Conservation (phyloP, 768 basidiomycete species). For the Hygrocybe punicea region DNA sequence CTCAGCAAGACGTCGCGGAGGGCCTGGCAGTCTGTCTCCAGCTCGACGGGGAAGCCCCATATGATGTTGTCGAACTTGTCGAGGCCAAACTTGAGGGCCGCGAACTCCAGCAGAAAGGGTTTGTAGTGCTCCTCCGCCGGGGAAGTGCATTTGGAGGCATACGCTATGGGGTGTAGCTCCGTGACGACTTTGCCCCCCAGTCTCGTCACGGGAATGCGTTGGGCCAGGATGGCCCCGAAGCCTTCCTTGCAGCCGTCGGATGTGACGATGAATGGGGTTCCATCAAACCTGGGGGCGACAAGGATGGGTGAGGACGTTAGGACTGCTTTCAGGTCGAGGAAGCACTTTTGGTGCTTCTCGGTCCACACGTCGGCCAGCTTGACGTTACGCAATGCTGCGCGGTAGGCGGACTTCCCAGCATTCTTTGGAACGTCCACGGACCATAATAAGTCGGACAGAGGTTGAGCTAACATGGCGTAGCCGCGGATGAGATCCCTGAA, state of each 20-base stretch:
- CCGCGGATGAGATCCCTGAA: constrained; percentile 34
- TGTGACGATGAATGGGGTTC: constrained; percentile 35
- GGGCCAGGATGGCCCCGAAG: constrained; percentile 32
- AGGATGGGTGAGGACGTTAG: constrained; percentile 22
- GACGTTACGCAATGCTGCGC: constrained; percentile 6
- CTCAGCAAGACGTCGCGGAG: constrained; percentile 29
- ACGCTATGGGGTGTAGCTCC: constrained; percentile 24
- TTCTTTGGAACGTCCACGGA: constrained; percentile 17
- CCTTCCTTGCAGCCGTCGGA: constrained; percentile 37
- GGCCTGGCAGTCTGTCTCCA: constrained; percentile 39
- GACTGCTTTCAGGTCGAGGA: neutral
- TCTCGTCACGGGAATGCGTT: constrained; percentile 17
- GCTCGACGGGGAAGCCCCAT: constrained; percentile 29
- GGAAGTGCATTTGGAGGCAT: constrained; percentile 35
- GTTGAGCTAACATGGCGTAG: constrained; percentile 32
- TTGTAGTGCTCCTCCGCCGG: constrained; percentile 29
- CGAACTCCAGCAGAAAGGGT: constrained; percentile 37
- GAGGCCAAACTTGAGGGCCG: constrained; percentile 32
- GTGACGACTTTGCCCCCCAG: constrained; percentile 19
- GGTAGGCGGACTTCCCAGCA: constrained; percentile 9
- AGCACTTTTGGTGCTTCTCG: neutral
- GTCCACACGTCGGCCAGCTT: constrained; percentile 21
- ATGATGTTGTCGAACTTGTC: constrained; percentile 28
- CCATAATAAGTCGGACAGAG: constrained; percentile 29
- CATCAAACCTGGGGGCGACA: constrained; percentile 15